Percentiles rank a stretch among this genome's conserved stretches.
Conservation (phyloP, 176 grass and related monocot genomes). For the Puccinellia tenuiflora region DNA sequence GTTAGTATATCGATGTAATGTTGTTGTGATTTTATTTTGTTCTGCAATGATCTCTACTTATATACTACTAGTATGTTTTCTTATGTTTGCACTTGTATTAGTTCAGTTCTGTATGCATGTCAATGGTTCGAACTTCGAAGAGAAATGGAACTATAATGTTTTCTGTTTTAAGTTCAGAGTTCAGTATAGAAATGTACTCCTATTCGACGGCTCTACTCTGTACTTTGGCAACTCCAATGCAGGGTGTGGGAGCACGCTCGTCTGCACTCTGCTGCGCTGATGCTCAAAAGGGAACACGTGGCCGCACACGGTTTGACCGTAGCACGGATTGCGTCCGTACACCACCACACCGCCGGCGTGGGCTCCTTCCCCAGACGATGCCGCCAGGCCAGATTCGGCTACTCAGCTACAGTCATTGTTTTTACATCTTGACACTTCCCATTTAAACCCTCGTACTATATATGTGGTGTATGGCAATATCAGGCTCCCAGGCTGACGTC, state of each 20-base stretch:
- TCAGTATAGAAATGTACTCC: too few species aligned
- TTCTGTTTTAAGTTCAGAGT: too few species aligned
- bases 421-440: not conserved
- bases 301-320: not conserved
- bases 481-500: not conserved
- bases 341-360: not conserved
- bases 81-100: not conserved
- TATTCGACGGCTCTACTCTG: not conserved
- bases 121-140: too few species aligned
- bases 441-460: not conserved
- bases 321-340: not conserved
- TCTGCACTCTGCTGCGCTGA: not conserved
- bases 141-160: not conserved
- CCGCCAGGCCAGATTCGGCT: not conserved
- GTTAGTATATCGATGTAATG: not conserved
- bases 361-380: not conserved
- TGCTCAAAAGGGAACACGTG: not conserved
- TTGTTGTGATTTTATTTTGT: not conserved
- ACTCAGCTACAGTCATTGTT: not conserved
- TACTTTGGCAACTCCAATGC: not conserved
- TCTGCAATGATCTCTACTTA: too few species aligned
- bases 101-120: not conserved
- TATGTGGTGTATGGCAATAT: not conserved
- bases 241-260: not conserved
- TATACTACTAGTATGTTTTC: too few species aligned